Evolutionary conservation across 202 grass and related monocot species (phyloP), one percentile per base, ranked within the genome.

Genomic region (Setaria italica): DNA sequence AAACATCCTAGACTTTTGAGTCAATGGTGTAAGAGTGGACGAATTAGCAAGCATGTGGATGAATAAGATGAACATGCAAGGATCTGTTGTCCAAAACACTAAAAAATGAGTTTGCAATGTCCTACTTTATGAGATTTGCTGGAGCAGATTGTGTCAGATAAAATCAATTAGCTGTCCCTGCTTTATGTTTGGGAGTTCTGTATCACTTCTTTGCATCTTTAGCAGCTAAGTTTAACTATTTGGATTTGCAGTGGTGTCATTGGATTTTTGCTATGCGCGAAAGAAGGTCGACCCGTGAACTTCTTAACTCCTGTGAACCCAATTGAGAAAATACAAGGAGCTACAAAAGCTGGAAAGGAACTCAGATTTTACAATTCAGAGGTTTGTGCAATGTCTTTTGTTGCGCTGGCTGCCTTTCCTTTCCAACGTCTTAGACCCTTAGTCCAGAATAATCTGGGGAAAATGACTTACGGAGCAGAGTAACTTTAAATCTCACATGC

Each of bases 181-280:
- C 35, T 50, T 3, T 32, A 41, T 82, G 43, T 57, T 72, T 72
- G 33, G 2, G 21, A 51, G 43, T n/a, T 74, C 37, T 4, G 0
- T 46, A n/a, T 56, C 11, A 32, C 11, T 21, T 2, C 79, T 60
- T 41, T 54, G 0, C 58, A 43, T 62, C 2, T 5, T 69, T 59
- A 51, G 29, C 15, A 79, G 29, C 32, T 83, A 83, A 87, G 11
- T 33, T n/a, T 9, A 21, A 66, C 34, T 62, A 67, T 15, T 60
- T 87, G 60, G 21, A 77, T 85, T 62, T 92, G 67, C 90, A 98
- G 93, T 81, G 96, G 96, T 67, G 82, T 86, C 53, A 95, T 95
- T 94, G 96, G 96, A 78, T 98, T 98, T 92, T 90, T 98, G 76
- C 87, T 98, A 53, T 98, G 96, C 14, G 90, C 93, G 0, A 98